Evolutionary conservation across 768 basidiomycete species (phyloP).

Genomic region (Calvatia gigantea): DNA sequence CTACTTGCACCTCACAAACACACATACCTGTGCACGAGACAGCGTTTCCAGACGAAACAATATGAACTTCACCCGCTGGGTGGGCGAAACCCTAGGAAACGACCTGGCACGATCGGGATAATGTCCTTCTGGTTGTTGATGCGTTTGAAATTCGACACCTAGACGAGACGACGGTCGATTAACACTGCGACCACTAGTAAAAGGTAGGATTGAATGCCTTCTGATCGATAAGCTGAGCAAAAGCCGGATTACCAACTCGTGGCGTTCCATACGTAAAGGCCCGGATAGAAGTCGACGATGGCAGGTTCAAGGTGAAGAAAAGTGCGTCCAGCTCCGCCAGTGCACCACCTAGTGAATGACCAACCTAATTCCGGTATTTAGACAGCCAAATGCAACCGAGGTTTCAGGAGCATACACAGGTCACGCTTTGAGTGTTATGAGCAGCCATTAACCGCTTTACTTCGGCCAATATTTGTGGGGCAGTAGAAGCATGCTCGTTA

Average conservation of each 20-base stretch:
- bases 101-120: conserved; percentile 56
- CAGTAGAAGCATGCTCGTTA: conserved; percentile 45
- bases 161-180: background rate
- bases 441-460: conserved; percentile 36
- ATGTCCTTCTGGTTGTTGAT: conserved; percentile 41
- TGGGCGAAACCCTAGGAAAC: conserved; percentile 48
- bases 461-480: conserved; percentile 38
- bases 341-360: conserved; percentile 52
- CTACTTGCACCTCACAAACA: background rate
- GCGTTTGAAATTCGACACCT: conserved; percentile 35
- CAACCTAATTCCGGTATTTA: conserved; percentile 26
- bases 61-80: conserved; percentile 53
- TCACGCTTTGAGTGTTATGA: conserved; percentile 36
- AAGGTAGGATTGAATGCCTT: conserved; percentile 34
- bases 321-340: conserved; percentile 49
- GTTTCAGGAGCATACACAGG: conserved; percentile 28
- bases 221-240: conserved; percentile 46
- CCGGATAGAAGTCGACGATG: conserved; percentile 33
- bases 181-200: too few relatives aligned
- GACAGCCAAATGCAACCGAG: background rate
- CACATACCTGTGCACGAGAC: conserved; percentile 33
- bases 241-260: conserved; percentile 49
- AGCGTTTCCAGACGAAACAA: conserved; percentile 35
- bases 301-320: conserved; percentile 46
- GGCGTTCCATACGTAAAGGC: conserved; percentile 48